Evolutionary conservation across 2,329 filamentous ascomycete species (phyloP), one percentile per base, ranked within the genome.

Genomic region (Fusarium agapanthi): DNA sequence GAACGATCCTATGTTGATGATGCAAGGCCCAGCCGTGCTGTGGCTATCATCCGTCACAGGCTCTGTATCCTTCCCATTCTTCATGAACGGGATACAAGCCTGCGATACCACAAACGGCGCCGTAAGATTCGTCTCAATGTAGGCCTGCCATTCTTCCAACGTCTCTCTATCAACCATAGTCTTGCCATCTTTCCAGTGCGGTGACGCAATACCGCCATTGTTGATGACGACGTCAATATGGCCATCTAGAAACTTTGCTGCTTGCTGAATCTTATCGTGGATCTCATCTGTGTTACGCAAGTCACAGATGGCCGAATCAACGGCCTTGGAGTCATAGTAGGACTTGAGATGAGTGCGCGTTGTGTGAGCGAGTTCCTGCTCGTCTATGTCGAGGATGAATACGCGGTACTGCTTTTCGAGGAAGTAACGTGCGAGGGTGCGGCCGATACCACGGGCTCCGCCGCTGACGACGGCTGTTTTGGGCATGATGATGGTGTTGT

Each of bases 101-200:
- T 68, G 65, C 0, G 65, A 68, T 0, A 68, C 65, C 3, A 59
- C 64, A 20, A 68, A 68, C 1, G 65, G 65, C 0, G 65, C 65
- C 0, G 64, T 68, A 4, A 68, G 64, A 0, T 68, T 68, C 0
- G 65, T 68, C 20, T 68, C 65, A 1, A 68, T 35, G 11, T 68
- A 68, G 1, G 65, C 65, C 1, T 35, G 11, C 65, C 64, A 68
- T 4, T 68, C 37, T 9, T 34, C 15, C 7, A 68, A 22, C 3
- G 64, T 68, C 1, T 68, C 50, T 16, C 30, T 20, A 7, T 68
- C 64, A 16, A 68, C n/a, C 43, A 68, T 56, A 2, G 57, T 68
- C 48, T 68, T 56, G 1, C 50, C 64, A 14, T 63, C 57, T 8
- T 63, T 68, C 65, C 65, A 68, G 3, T 68, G 65, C 8, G 65